Percentiles rank a stretch among this genome's conserved stretches.
Conservation (phyloP, 78 protist species). For the Emiliania huxleyi region DNA sequence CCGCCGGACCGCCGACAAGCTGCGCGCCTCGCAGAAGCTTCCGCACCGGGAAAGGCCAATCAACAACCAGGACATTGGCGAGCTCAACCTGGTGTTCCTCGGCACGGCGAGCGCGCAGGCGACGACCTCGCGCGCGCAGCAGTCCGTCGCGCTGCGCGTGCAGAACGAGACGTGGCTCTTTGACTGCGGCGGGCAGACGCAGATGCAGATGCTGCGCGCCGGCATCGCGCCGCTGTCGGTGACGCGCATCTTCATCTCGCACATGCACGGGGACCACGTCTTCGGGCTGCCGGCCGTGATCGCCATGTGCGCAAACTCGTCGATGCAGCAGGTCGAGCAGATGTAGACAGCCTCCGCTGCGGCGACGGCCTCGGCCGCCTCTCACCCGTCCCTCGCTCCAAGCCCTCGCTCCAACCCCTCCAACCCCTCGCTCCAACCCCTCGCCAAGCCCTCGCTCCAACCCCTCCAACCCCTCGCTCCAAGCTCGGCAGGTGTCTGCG, state of each 20-base stretch:
- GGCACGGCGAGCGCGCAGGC: conserved; percentile 50
- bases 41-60: too few species aligned
- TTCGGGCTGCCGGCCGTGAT: conserved; percentile 47
- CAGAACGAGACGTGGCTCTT: conserved; percentile 32
- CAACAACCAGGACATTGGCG: not conserved
- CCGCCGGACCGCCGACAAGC: too few species aligned
- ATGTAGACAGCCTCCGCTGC: not conserved
- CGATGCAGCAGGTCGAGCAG: not conserved
- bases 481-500: too few species aligned
- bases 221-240: not conserved
- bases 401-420: too few species aligned
- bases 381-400: too few species aligned
- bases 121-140: conserved; percentile 31
- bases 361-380: too few species aligned
- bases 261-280: conserved; percentile 64
- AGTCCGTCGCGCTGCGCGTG: not conserved
- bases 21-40: too few species aligned
- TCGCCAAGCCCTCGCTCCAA: too few species aligned
- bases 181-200: conserved; percentile 60
- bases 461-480: too few species aligned
- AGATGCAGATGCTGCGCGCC: conserved; percentile 11
- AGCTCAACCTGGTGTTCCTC: conserved; percentile 42
- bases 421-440: too few species aligned
- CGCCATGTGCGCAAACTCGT: not conserved
- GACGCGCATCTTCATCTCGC: conserved; percentile 53